Evolutionary conservation across 2,329 filamentous ascomycete genomes (phyloP), one percentile per base, ranked within the genome.

Genomic region (Trichoderma aggressivum): DNA sequence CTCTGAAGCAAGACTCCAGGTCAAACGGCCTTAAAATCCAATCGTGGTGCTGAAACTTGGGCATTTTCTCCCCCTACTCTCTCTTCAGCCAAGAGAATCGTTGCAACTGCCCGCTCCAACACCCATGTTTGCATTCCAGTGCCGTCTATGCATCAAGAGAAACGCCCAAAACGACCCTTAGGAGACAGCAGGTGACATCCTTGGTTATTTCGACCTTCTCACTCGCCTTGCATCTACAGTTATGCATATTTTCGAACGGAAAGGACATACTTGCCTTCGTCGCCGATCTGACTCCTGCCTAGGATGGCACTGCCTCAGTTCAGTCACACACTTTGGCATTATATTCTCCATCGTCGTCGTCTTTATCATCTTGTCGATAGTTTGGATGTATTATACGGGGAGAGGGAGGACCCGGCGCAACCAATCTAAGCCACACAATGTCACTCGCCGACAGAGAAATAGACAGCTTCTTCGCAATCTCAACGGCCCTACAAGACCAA

Each of bases 281-380:
- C 73, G 72, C 14, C 18, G 58, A 21, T 55, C 70, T 10, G 47
- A 69, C 8, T 26, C 71, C 11, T 83, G 80, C 72, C 71, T 74
- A 3, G 78, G 81, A 12, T 85, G 82, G 82, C 71, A 76, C 55
- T 85, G 83, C 71, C 76, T 84, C n/a, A 82, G 75, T 32, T 59
- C 73, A 11, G 73, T 78, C 0, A 77, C 83, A 56, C 77, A 82
- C 39, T 80, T 79, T 26, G 83, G 83, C 2, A 78, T 84, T 34
- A 79, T 85, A 18, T 79, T 82, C 71, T 81, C 79, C 71, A 74
- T 79, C 16, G 70, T 80, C 8, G 70, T 81, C 7, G 74, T 78
- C 2, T 73, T 74, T 5, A 71, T 79, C 14, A 70, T 79, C 11
- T 53, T 83, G 3, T 72, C 75, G 0, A 50, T 82, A 14, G 64